These are phyloP conservation scores for Lyophyllum atratum DNA, from an alignment of 768 basidiomycete genomes.

Conservation along the genomic window DNA sequence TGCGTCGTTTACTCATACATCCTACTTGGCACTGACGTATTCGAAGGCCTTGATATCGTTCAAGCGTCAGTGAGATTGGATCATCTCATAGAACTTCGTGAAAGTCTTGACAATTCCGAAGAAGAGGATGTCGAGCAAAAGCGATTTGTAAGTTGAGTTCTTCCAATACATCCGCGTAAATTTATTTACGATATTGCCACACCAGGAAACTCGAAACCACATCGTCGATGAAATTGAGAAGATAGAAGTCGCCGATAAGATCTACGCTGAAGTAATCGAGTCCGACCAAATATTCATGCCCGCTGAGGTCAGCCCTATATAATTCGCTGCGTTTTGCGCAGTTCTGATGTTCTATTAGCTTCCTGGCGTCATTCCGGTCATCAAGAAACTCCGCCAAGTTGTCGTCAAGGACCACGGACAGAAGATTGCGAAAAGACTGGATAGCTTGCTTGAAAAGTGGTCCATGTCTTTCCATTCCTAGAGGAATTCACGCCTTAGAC, in stretches of 20 bases:
- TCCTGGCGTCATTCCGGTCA: slow-evolving; percentile 23
- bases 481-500: background rate
- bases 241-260: slow-evolving; percentile 18
- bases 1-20: background rate
- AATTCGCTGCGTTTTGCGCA: background rate
- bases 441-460: slow-evolving; percentile 19
- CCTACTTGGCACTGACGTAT: background rate
- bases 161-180: background rate
- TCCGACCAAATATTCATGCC: slow-evolving; percentile 9
- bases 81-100: slow-evolving; percentile 3
- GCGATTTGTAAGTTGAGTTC: background rate
- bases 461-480: slow-evolving; percentile 18
- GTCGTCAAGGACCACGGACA: slow-evolving; percentile 24
- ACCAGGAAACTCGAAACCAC: background rate
- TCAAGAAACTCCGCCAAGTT: slow-evolving; percentile 19
- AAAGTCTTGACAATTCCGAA: background rate
- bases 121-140: slow-evolving; percentile 1
- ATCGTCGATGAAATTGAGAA: slow-evolving; percentile 15
- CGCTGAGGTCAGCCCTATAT: background rate
- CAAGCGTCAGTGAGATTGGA: background rate
- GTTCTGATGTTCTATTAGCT: slow-evolving; percentile 18
- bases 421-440: slow-evolving; percentile 18
- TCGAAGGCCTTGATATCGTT: slow-evolving; percentile 5
- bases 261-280: slow-evolving; percentile 14
- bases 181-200: background rate